Evolutionary conservation across 208 protist species (phyloP), one percentile per base, ranked within the genome.

Genomic region (Plasmodiophora brassicae): DNA sequence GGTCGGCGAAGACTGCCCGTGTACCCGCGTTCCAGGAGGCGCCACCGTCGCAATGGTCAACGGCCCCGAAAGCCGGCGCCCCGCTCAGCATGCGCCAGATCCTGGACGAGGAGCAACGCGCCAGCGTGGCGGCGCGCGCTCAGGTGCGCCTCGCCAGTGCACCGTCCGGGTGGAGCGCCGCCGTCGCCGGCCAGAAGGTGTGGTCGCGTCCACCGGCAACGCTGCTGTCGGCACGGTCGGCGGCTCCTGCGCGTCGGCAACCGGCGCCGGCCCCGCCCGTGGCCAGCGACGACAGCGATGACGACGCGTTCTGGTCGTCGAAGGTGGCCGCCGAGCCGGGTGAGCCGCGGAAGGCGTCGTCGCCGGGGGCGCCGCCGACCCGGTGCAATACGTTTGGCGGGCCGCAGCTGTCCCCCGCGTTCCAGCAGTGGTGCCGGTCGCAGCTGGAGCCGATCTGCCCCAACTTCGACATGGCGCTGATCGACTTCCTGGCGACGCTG

Each of bases 241-340:
- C 50, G 20, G 25, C 50, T 57, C 50, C n/a, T n/a, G n/a, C n/a
- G 14, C 50, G 14, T 57, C 50, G 50, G 50, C 25, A 57, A 57
- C 50, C 25, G 50, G 20, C 50, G 50, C 50, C 25, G 50, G 14
- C 20, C 5, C 65, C 5, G 65, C 5, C 20, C 32, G 32, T 44
- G 65, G 20, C 65, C 14, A 78, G n/a, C 5, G 41, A 38, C 65
- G 65, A 32, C 41, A 44, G 32, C 20, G 65, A 78, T 38, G 65
- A 78, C n/a, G 65, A 78, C 20, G 32, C n/a, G 5, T 78, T 78
- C 65, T 78, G 65, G 65, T n/a, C 50, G 50, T 57, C 50, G 25
- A 57, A 57, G 20, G 50, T 28, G 50, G 25, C 20, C 50, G 25
- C 20, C 25, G 50, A 28, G 14, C 14, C 50, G 50, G 25, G 25